These are phyloP conservation scores for Daedaleopsis nitida DNA, from an alignment of 768 basidiomycete genomes.

Conservation along the genomic window DNA sequence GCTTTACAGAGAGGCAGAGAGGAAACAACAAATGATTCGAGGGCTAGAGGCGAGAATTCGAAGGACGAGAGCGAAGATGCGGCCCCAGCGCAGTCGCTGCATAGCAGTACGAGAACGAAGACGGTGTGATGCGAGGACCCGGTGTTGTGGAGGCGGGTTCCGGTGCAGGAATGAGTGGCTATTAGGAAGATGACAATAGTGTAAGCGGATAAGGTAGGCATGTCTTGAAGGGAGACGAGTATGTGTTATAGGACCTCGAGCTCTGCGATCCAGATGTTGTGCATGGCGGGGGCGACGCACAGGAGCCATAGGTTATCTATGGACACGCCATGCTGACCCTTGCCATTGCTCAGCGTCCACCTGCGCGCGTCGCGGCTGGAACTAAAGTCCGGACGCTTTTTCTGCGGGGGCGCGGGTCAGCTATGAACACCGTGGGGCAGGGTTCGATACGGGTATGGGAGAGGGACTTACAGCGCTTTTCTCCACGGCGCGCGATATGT, in stretches of 20 bases:
- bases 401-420: background rate
- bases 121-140: too few species aligned
- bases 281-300: conserved; percentile 9
- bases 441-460: background rate
- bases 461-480: conserved; percentile 12
- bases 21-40: too few species aligned
- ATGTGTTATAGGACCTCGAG: conserved; percentile 15
- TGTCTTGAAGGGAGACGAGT: too few species aligned
- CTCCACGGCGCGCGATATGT: conserved; percentile 8
- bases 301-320: conserved; percentile 21
- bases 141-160: too few species aligned
- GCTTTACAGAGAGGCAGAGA: too few species aligned
- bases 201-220: too few species aligned
- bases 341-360: conserved; percentile 11
- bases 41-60: too few species aligned
- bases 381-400: background rate
- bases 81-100: too few species aligned
- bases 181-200: too few species aligned
- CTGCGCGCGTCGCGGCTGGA: background rate
- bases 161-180: too few species aligned
- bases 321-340: conserved; percentile 4
- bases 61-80: too few species aligned
- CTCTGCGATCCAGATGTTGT: conserved; percentile 22
- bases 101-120: too few species aligned
- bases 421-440: background rate